These are phyloP conservation scores for Suhomyces tanzawaensis DNA, from an alignment of 805 yeast genomes.

Conservation along the genomic window DNA sequence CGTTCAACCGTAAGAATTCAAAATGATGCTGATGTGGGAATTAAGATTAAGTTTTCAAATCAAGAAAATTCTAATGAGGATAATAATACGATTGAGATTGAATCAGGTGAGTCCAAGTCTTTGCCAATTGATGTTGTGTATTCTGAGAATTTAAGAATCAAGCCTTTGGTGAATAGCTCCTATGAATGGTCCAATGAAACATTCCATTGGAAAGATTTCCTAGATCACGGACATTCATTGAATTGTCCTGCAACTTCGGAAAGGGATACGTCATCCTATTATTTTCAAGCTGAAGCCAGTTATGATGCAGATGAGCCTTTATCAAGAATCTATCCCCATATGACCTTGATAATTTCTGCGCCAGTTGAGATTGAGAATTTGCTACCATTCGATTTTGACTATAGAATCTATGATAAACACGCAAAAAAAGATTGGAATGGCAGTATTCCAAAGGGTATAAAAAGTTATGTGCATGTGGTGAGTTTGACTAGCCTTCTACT, in stretches of 20 bases:
- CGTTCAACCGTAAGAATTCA: constrained; percentile 71
- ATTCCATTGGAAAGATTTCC: constrained; percentile 63
- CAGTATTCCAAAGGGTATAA: constrained; percentile 58
- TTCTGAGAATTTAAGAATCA: constrained; percentile 52
- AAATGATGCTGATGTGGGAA: constrained; percentile 60
- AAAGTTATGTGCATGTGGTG: constrained; percentile 77
- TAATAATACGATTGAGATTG: constrained; percentile 34
- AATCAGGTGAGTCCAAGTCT: constrained; percentile 58
- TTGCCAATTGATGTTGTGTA: constrained; percentile 74
- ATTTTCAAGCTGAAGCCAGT: constrained; percentile 69
- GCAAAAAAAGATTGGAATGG: constrained; percentile 66
- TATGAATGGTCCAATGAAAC: constrained; percentile 68
- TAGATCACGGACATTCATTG: constrained; percentile 50
- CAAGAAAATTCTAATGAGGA: constrained; percentile 33
- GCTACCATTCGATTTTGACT: constrained; percentile 76
- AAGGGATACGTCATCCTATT: constrained; percentile 48
- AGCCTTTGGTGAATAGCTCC: constrained; percentile 56
- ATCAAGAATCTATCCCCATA: constrained; percentile 76
- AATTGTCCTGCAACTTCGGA: constrained; percentile 51
- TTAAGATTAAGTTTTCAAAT: constrained; percentile 44
- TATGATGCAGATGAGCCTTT: constrained; percentile 68
- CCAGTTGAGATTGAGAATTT: constrained; percentile 84
- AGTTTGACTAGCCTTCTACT: constrained; percentile 68
- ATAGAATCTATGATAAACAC: constrained; percentile 74
- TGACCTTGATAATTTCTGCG: constrained; percentile 73